Conservation (phyloP, 2,329 filamentous ascomycete genomes). For the Cladosporium sphaerospermum region DNA sequence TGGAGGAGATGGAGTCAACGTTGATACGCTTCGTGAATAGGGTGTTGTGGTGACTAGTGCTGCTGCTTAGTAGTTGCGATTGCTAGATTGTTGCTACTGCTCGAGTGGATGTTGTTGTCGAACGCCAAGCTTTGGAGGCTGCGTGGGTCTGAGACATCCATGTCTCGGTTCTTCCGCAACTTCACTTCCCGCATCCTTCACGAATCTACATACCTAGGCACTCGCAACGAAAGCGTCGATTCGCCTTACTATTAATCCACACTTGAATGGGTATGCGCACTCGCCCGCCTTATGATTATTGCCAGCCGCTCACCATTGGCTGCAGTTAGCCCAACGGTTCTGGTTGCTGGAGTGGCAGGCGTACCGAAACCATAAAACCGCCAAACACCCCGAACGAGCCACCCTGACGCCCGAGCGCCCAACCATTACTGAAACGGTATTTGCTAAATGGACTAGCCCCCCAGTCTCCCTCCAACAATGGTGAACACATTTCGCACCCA, state of each 20-base stretch:
- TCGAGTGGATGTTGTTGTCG: too few relatives aligned
- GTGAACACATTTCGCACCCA: neutral
- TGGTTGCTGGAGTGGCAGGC: neutral
- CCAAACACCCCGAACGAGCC: neutral
- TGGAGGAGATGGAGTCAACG: too few relatives aligned
- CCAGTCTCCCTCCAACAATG: neutral
- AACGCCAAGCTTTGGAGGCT: too few relatives aligned
- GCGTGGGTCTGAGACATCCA: neutral
- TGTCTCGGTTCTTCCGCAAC: conserved; percentile 8
- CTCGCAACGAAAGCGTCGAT: neutral
- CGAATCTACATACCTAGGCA: too few relatives aligned
- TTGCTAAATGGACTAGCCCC: neutral
- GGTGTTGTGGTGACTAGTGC: too few relatives aligned
- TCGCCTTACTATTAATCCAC: too few relatives aligned
- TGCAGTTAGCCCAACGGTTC: neutral
- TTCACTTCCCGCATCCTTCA: neutral
- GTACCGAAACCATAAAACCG: neutral
- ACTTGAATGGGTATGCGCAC: neutral
- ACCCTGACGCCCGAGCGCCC: neutral
- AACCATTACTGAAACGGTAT: neutral
- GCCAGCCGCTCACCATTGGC: neutral
- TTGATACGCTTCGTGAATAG: too few relatives aligned
- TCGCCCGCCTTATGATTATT: neutral
- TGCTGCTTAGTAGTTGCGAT: too few relatives aligned
- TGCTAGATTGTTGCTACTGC: too few relatives aligned